Base-by-base conservation (phyloP, 495 filamentous ascomycete species). In the Xylona heveae region DNA sequence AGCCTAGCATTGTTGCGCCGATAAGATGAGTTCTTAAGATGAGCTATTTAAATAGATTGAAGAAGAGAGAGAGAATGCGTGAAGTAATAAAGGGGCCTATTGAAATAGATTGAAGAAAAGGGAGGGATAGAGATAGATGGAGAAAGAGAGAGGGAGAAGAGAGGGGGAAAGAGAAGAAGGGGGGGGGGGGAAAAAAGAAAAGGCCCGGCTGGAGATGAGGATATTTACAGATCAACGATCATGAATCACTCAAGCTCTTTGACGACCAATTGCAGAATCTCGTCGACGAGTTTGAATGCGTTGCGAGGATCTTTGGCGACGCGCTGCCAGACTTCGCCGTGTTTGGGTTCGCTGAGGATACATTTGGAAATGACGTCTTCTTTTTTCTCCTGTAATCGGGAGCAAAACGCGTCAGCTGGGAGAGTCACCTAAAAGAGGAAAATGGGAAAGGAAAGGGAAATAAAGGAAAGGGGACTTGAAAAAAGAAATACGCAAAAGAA, bases 251-350 rank as follows among this genome's bases (percentile, higher is more conserved):
- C 65, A 34, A 77, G 41, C 41, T 57, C 50, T 17, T 55, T 54
- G 15, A 74, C 73, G 30, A 84, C 81, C 20, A 78, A 50, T 50
- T 75, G 75, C 43, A 97, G 50, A 10, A 93, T 59, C 52, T 93
- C 84, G 50, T 88, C 88, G 0, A 66, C 61, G 10, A 62, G 55
- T 55, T 66, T 74, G 31, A 59, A 56, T 18, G 71, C 77, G 49
- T 82, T 85, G 48, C 58, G 67, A 6, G 88, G 90, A 45, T 83
- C 68, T 57, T 95, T 95, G 10, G 72, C 67, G 15, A 93, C 62
- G 14, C 51, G 55, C 59, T 85, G 77, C 88, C 88, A 97, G 14
- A 80, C 55, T 62, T 97, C 88, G 6, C 88, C 88, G 54, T 94
- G 82, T 42, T 71, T 73, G 7, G 88, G 88, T 49, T 92, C 84